phyloP scores from a whole-genome alignment of 73 alveolate species.

The Durusdinium trenchii region DNA sequence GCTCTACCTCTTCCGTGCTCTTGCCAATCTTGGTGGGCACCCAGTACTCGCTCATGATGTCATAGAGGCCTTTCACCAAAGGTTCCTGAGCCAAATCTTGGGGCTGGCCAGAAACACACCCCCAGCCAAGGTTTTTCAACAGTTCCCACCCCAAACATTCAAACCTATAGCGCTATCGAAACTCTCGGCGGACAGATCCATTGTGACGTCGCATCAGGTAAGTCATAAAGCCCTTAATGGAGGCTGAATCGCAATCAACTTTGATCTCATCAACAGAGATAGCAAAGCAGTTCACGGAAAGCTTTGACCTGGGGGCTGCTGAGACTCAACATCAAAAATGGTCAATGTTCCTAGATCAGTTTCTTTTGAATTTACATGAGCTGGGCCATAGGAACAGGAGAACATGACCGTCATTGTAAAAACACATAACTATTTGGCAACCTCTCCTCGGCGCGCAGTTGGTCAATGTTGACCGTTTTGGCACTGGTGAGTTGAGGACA shows the following conservation, averaged over 20 bases:
- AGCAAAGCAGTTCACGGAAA: neutral
- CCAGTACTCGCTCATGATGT: neutral
- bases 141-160: too few species aligned
- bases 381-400: too few species aligned
- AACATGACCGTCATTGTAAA: too few species aligned
- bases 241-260: neutral
- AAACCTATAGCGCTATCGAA: neutral
- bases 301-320: neutral
- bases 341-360: too few species aligned
- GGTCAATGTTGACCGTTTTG: neutral
- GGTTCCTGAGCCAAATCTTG: neutral
- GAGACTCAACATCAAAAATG: neutral
- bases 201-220: neutral
- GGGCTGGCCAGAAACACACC: neutral
- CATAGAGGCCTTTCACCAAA: neutral
- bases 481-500: neutral
- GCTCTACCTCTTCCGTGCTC: neutral
- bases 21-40: neutral
- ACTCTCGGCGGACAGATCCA: constrained; percentile 32
- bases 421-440: too few species aligned
- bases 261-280: neutral
- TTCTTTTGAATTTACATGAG: too few species aligned
- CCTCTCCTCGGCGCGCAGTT: neutral
- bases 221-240: neutral
- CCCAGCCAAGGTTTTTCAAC: neutral